Base-by-base conservation (phyloP, 305 asterid genomes). In the Fraxinus albicans region DNA sequence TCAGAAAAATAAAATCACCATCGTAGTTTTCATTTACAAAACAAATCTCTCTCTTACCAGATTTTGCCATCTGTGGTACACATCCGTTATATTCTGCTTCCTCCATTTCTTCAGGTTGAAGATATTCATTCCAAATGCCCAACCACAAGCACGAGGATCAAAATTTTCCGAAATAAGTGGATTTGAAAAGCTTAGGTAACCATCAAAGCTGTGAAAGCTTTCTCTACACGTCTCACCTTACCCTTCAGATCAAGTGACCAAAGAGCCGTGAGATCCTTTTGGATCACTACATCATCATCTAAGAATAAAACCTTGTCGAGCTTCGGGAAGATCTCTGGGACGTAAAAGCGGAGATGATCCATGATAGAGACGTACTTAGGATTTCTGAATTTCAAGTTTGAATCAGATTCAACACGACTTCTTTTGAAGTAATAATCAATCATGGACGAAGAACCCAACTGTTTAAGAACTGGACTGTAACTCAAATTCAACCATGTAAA, bases 51-150 rank as follows among this genome's bases (percentile, higher is more conserved):
- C 5, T 33, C 35, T 33, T 31, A 31, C 35, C 35, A 33, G 35
- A 33, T 35, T 35, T 35, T 35, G 35, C 35, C 35, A 33, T 33
- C 35, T 33, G 34, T 31, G 34, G 34, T 31, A 31, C 34, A 31
- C 34, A 31, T 31, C 34, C 34, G 4, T 31, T 31, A 31, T 31
- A 31, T 2, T 31, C 3, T 31, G 34, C 34, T 82, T 88, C 85
- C 90, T 92, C 97, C 97, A 93, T 63, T 90, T 89, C 65, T 88
- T 85, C 87, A 92, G 82, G 88, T 90, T 92, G 29, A 93, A 92
- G n/a, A 93, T 85, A 74, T 92, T 93, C 96, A 93, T 89, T 1
- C 95, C 97, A 83, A 90, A 90, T 0, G 95, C 97, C 97, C 97
- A 93, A 76, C 93, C 97, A 86, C 96, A 93, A 70, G 97, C 93